Evolutionary conservation across 2,329 filamentous ascomycete genomes (phyloP).

Genomic region (Xenoacremonium recifei): DNA sequence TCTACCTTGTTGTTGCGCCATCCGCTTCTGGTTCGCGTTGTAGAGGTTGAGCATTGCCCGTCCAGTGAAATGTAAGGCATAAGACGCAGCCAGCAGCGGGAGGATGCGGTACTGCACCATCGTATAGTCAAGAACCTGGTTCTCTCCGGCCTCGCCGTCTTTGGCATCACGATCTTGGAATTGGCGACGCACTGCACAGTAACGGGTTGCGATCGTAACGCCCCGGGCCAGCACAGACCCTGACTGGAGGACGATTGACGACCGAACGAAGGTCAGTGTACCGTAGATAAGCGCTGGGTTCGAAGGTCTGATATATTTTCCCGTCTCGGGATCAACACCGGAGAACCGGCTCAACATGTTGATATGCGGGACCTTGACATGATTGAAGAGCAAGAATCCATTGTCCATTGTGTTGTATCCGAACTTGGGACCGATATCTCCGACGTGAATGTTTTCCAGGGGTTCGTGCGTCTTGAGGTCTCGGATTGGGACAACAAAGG

Average conservation of each 20-base stretch:
- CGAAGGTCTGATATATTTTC: slow-evolving; percentile 65
- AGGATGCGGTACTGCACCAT: slow-evolving; percentile 76
- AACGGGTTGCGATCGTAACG: slow-evolving; percentile 75
- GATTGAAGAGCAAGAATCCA: slow-evolving; percentile 74
- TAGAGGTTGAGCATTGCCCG: slow-evolving; percentile 74
- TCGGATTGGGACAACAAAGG: slow-evolving; percentile 74
- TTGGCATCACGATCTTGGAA: slow-evolving; percentile 67
- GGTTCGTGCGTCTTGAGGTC: slow-evolving; percentile 69
- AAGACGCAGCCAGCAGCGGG: slow-evolving; percentile 70
- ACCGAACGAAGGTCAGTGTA: slow-evolving; percentile 73
- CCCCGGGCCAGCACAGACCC: slow-evolving; percentile 70
- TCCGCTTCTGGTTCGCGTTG: slow-evolving; percentile 68
- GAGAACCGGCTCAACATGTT: slow-evolving; percentile 75
- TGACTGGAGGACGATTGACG: slow-evolving; percentile 71
- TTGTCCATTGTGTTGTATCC: slow-evolving; percentile 84
- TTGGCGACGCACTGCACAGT: slow-evolving; percentile 71
- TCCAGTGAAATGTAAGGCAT: slow-evolving; percentile 77
- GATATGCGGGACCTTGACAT: slow-evolving; percentile 68
- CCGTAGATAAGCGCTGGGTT: slow-evolving; percentile 70
- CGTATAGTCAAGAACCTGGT: slow-evolving; percentile 76
- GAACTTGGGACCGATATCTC: slow-evolving; percentile 79
- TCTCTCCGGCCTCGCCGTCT: slow-evolving; percentile 59
- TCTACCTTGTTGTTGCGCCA: slow-evolving; percentile 43
- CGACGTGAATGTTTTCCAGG: slow-evolving; percentile 68
- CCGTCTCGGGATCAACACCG: slow-evolving; percentile 64